These are phyloP conservation scores for Trametes sanguinea DNA, from an alignment of 768 basidiomycete species.

Conservation along the genomic window DNA sequence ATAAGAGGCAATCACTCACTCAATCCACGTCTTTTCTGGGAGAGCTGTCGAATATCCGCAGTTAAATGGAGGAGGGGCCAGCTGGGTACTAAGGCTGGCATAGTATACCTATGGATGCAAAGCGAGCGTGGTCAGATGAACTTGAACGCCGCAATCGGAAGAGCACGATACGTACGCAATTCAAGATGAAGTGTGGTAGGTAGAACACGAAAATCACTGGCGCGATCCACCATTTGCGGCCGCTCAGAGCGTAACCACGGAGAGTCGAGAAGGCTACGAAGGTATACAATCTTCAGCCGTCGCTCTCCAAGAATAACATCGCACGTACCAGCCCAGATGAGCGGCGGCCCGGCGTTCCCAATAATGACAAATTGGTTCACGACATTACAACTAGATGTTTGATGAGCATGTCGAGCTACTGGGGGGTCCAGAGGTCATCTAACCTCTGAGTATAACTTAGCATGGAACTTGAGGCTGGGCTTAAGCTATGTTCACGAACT, in stretches of 20 bases:
- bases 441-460: too few relatives aligned
- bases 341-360: constrained; percentile 11
- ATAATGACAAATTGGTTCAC: constrained; percentile 7
- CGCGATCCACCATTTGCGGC: constrained; percentile 6
- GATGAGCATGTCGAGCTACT: not conserved
- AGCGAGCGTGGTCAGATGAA: not conserved
- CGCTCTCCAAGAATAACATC: too few relatives aligned
- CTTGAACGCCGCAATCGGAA: not conserved
- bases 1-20: not conserved
- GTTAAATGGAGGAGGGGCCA: constrained; percentile 2
- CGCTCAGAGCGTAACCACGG: constrained; percentile 14
- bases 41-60: not conserved
- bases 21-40: not conserved
- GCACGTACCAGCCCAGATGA: constrained; percentile 9
- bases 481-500: not conserved
- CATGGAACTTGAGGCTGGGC: too few relatives aligned
- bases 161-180: not conserved
- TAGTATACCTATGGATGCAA: constrained; percentile 2
- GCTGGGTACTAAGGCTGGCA: not conserved
- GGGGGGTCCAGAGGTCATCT: too few relatives aligned
- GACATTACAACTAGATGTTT: not conserved
- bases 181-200: constrained; percentile 2
- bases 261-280: constrained; percentile 5
- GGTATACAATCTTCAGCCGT: too few relatives aligned
- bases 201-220: not conserved